These are phyloP conservation scores for Phytophthora megakarya DNA, from an alignment of 352 stramenopile species.

Conservation along the genomic window DNA sequence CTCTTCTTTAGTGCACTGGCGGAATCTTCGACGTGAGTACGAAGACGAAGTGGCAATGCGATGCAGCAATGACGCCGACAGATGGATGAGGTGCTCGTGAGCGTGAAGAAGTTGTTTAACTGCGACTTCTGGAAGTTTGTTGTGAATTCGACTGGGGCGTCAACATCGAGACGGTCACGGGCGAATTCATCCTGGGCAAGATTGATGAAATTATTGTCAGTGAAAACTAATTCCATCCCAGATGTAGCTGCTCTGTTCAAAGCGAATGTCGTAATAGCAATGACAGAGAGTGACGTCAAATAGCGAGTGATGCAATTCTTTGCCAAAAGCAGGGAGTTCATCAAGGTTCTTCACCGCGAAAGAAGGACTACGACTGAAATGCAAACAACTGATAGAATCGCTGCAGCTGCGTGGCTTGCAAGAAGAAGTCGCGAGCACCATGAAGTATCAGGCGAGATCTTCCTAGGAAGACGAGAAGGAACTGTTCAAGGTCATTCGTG, in stretches of 20 bases:
- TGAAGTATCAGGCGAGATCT: conserved; percentile 18
- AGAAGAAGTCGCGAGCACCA: conserved; percentile 6
- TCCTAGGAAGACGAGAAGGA: conserved; percentile 14
- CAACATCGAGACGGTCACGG: conserved; percentile 5
- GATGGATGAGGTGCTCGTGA: conserved; percentile 6
- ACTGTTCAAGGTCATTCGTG: conserved; percentile 20
- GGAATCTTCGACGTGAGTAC: conserved; percentile 8
- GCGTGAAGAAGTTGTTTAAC: conserved; percentile 15
- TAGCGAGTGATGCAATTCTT: conserved; percentile 29
- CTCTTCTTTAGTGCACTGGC: conserved; percentile 5
- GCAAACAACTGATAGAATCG: conserved; percentile 16
- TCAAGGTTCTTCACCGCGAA: conserved; percentile 21
- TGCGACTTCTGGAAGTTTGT: conserved; percentile 11
- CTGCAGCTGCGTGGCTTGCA: conserved; percentile 10
- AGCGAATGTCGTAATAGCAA: conserved; percentile 11
- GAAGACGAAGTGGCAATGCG: conserved; percentile 8
- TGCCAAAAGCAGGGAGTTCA: conserved; percentile 7
- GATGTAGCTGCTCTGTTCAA: conserved; percentile 30
- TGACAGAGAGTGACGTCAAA: conserved; percentile 16
- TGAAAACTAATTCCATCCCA: conserved; percentile 22
- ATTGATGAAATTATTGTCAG: conserved; percentile 25
- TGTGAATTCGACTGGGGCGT: conserved; percentile 18
- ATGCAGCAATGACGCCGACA: conserved; percentile 15
- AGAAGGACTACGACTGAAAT: conserved; percentile 10
- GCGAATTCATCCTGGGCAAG: conserved; percentile 20